Percentiles rank a stretch among this genome's conserved stretches.
Conservation (phyloP, 495 filamentous ascomycete genomes). For the Tuber umbilicatum region DNA sequence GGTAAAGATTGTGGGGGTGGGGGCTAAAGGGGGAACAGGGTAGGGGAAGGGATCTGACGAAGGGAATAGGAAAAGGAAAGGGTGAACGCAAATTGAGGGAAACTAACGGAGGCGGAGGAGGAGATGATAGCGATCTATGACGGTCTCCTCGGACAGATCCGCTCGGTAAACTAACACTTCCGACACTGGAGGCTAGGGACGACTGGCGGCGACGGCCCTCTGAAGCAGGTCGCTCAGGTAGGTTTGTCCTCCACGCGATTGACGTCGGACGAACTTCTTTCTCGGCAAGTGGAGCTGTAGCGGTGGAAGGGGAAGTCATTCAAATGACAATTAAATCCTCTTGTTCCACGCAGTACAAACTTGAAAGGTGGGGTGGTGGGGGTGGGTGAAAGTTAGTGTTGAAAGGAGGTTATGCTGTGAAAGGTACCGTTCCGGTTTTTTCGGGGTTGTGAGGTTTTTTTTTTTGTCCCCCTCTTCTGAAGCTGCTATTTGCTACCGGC, state of each 20-base stretch:
- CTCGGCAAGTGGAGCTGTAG: constrained; percentile 29
- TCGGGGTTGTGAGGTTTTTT: not conserved
- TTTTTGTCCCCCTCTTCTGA: not conserved
- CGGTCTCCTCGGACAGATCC: constrained; percentile 35
- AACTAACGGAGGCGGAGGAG: constrained; percentile 42
- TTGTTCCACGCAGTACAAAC: constrained; percentile 1
- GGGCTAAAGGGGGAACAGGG: not conserved
- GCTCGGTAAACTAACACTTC: constrained; percentile 33
- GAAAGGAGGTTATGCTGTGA: not conserved
- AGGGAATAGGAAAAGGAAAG: constrained; percentile 5
- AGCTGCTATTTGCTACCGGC: not conserved
- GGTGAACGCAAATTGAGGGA: constrained; percentile 3
- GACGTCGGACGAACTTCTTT: constrained; percentile 35
- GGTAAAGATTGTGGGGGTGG: constrained; percentile 8
- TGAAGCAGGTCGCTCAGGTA: constrained; percentile 34
- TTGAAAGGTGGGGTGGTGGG: not conserved
- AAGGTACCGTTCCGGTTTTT: not conserved
- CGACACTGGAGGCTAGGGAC: constrained; percentile 32
- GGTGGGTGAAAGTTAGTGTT: not conserved
- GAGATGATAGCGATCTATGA: constrained; percentile 40
- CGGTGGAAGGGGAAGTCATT: constrained; percentile 39
- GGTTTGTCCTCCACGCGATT: constrained; percentile 40
- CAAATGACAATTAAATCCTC: constrained; percentile 20
- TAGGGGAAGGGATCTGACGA: constrained; percentile 7
- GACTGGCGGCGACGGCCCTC: constrained; percentile 35